Conservation (phyloP, 1,284 basidiomycete genomes). For the Apiotrichum veenhuisii region DNA sequence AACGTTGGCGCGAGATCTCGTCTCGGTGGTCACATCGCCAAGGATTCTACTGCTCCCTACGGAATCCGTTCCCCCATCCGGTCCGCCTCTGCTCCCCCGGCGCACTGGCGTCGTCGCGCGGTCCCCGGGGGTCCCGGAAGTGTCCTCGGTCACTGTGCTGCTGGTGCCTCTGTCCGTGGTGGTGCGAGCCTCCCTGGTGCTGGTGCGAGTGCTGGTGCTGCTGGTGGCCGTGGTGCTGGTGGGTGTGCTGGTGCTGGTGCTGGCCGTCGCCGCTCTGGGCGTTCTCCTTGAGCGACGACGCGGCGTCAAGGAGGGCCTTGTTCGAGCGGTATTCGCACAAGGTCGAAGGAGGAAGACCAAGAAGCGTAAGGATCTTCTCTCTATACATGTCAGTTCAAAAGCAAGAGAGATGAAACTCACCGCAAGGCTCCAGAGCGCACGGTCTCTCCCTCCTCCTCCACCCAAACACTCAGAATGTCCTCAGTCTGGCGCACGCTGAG, state of each 20-base stretch:
- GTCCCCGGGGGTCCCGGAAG: slow-evolving; percentile 14
- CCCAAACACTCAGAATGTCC: slow-evolving; percentile 51
- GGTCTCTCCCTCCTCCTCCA: slow-evolving; percentile 47
- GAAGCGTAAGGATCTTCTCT: slow-evolving; percentile 46
- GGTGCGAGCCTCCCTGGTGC: neutral
- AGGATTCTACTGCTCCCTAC: slow-evolving; percentile 16
- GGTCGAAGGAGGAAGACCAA: slow-evolving; percentile 41
- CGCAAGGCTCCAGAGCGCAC: slow-evolving; percentile 42
- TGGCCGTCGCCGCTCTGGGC: slow-evolving; percentile 3
- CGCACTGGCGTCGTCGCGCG: slow-evolving; percentile 14
- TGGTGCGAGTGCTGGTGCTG: slow-evolving; percentile 1
- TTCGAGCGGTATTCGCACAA: slow-evolving; percentile 50
- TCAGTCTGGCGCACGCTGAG: slow-evolving; percentile 48
- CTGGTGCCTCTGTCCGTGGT: neutral
- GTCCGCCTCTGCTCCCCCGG: slow-evolving; percentile 6
- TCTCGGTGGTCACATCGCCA: neutral
- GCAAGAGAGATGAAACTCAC: slow-evolving; percentile 27
- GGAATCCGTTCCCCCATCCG: slow-evolving; percentile 20
- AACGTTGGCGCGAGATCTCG: neutral
- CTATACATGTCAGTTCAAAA: slow-evolving; percentile 21
- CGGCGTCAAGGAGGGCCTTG: slow-evolving; percentile 42
- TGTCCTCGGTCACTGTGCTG: slow-evolving; percentile 10
- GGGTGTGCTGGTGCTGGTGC: neutral
- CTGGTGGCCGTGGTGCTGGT: neutral
- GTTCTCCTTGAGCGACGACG: slow-evolving; percentile 24